Base-by-base conservation (phyloP, 2,329 filamentous ascomycete species). In the Cladophialophora bantiana region DNA sequence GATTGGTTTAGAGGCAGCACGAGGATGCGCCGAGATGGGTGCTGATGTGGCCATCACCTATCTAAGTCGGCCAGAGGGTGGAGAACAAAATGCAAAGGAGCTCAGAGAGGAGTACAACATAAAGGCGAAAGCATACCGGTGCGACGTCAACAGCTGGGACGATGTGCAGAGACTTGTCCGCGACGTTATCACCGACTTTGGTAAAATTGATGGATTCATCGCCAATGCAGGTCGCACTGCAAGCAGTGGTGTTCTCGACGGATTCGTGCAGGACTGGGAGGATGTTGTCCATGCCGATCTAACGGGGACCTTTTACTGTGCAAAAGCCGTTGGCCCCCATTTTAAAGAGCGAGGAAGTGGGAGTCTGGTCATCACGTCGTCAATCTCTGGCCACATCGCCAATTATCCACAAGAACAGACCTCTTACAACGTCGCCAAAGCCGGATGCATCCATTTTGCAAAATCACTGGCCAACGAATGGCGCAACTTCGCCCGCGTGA, bases 211-310 rank as follows among this genome's bases (percentile, higher is more conserved):
- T 74, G 85, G 84, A 73, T 89, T 89, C 79, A 85, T 90, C 71
- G 88, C 88, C 78, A 90, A 90, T 78, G 89, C 90, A 18, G 90
- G 90, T 64, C 86, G 87, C 68, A 91, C 90, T 6, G 89, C 90
- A 72, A 85, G 89, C 80, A 82, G 81, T 62, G 90, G 89, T 65
- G 84, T 92, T 75, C 82, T 92, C 58, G 90, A 92, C 69, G 88
- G 87, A 75, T 85, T 87, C 31, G 87, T 90, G 26, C 84, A 89
- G 75, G 90, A 92, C 76, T 88, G 88, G 76, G 88, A 93, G 76
- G 86, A 88, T 78, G 92, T 96, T 83, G 84, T 96, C 78, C 86
- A 90, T 73, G 89, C 94, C 75, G 96, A 97, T 79, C 84, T 96
- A 72, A 95, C 89, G n/a, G 94, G 93, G 10, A 88, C 85, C 34